A percentile compares a stretch with the other conserved stretches of the same genome.
These are phyloP conservation scores for Yamadazyma olivae DNA, from an alignment of 805 yeast genomes.

Conservation along the genomic window DNA sequence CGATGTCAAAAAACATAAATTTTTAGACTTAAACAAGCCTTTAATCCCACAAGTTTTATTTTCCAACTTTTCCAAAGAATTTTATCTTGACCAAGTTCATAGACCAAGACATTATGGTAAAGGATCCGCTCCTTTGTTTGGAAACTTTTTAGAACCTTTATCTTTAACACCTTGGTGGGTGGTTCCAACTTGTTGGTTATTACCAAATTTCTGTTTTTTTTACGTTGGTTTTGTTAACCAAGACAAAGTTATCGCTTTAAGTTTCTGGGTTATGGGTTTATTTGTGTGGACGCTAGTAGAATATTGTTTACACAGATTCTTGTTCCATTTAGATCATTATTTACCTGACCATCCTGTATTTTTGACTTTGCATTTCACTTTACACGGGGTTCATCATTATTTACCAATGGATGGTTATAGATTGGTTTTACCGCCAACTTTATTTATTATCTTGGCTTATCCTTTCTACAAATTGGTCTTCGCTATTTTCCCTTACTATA, in stretches of 20 bases:
- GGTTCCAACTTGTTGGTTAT: conserved; percentile 85
- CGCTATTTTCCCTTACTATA: conserved; percentile 68
- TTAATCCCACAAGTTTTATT: conserved; percentile 75
- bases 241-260: conserved; percentile 44
- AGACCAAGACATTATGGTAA: conserved; percentile 97
- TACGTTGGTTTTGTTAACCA: conserved; percentile 53
- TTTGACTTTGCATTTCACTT: conserved; percentile 78
- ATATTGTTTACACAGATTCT: conserved; percentile 81
- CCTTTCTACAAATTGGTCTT: conserved; percentile 86
- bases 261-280: conserved; percentile 75
- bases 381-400: conserved; percentile 97
- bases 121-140: conserved; percentile 94
- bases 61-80: conserved; percentile 77
- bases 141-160: conserved; percentile 89
- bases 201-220: conserved; percentile 65
- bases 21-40: conserved; percentile 82
- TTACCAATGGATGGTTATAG: conserved; percentile 95
- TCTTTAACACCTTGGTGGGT: conserved; percentile 94
- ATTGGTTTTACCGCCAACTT: conserved; percentile 94
- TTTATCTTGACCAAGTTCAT: conserved; percentile 93
- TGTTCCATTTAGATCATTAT: conserved; percentile 87
- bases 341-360: conserved; percentile 78
- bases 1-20: conserved; percentile 76
- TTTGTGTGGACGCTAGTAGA: conserved; percentile 93
- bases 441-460: conserved; percentile 64